These are phyloP conservation scores for Bidens hawaiensis DNA, from an alignment of 140 eudicot genomes.

Conservation along the genomic window DNA sequence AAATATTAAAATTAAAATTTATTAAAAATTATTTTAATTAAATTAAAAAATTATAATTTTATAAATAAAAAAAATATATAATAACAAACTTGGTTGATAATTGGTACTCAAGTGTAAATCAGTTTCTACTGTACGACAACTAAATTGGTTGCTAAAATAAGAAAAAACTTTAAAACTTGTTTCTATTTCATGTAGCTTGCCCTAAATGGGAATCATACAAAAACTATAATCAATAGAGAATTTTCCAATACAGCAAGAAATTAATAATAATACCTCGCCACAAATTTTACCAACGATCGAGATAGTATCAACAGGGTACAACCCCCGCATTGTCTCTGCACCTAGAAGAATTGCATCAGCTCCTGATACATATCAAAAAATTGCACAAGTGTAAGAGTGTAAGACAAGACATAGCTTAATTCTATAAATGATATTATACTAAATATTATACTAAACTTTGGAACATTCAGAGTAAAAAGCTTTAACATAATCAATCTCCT, in stretches of 20 bases:
- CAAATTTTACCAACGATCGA: constrained; percentile 76
- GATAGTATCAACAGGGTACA: constrained; percentile 68
- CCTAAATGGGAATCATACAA: not conserved
- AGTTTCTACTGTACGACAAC: not conserved
- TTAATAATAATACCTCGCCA: constrained; percentile 66
- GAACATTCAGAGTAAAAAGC: too few species aligned
- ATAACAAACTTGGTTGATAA: too few species aligned
- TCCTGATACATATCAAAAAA: constrained; percentile 33
- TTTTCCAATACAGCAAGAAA: not conserved
- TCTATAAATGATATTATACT: not conserved
- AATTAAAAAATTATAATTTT: too few species aligned
- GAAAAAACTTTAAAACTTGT: not conserved
- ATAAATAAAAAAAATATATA: too few species aligned
- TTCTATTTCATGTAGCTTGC: not conserved
- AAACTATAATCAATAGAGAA: not conserved
- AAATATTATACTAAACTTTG: not conserved
- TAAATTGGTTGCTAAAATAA: not conserved
- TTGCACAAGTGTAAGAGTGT: constrained; percentile 5
- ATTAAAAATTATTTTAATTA: too few species aligned
- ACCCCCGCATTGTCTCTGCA: constrained; percentile 76
- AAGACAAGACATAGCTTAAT: not conserved
- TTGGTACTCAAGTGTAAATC: too few species aligned
- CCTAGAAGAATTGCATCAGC: constrained; percentile 79
- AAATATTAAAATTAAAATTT: too few species aligned
- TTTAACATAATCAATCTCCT: not conserved